Percentiles rank a stretch among this genome's conserved stretches.
Evolutionary conservation across 2,329 filamentous ascomycete genomes (phyloP).

Genomic region (Alternaria arborescens): DNA sequence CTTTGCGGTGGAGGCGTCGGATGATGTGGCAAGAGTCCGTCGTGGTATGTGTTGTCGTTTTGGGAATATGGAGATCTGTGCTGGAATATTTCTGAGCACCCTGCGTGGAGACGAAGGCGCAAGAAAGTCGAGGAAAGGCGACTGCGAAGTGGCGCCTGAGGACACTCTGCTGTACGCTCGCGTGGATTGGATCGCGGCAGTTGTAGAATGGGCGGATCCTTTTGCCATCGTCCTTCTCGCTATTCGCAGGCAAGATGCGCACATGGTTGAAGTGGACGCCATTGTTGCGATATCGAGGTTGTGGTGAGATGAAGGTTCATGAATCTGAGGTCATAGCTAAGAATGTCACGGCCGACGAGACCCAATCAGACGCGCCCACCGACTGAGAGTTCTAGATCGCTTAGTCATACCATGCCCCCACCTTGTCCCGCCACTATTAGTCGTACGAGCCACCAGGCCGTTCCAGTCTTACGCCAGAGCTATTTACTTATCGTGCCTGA

Average conservation of each 20-base stretch:
- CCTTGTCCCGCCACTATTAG: constrained; percentile 19
- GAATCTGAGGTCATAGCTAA: constrained; percentile 26
- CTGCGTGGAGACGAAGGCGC: constrained; percentile 27
- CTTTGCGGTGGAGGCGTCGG: constrained; percentile 33
- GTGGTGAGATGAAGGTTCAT: constrained; percentile 4
- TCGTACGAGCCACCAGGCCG: constrained; percentile 20
- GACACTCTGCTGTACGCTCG: constrained; percentile 33
- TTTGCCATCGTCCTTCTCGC: constrained; percentile 16
- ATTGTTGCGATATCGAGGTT: constrained; percentile 21
- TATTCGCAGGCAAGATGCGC: constrained; percentile 42
- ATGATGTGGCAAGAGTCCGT: constrained; percentile 46
- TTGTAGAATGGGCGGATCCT: constrained; percentile 6
- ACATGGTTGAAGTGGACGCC: constrained; percentile 41
- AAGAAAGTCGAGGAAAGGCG: constrained; percentile 46
- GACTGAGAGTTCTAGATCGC: constrained; percentile 21
- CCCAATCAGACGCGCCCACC: constrained; percentile 20
- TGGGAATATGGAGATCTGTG: not conserved
- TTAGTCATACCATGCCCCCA: constrained; percentile 24
- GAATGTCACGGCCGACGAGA: constrained; percentile 8
- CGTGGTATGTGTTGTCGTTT: constrained; percentile 44
- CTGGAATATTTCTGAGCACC: not conserved
- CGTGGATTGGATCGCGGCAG: constrained; percentile 8
- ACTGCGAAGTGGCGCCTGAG: constrained; percentile 31
- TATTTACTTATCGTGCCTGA: constrained; percentile 17
- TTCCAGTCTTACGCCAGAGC: constrained; percentile 15